Evolutionary conservation across 129 eudicot species (phyloP).

Genomic region (Calendula officinalis): DNA sequence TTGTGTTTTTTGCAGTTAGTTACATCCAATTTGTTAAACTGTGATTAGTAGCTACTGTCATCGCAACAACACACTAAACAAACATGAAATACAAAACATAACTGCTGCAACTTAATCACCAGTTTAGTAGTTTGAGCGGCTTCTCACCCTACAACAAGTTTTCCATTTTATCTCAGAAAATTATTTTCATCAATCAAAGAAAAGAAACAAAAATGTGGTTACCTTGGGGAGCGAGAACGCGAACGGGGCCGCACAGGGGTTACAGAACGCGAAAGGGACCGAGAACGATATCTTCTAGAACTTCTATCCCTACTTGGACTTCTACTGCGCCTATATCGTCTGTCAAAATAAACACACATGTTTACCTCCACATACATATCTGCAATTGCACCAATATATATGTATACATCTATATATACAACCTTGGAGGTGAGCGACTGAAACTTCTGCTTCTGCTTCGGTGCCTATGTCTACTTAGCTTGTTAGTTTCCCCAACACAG

Average conservation of each 20-base stretch:
- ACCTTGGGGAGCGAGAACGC: slow-evolving; percentile 77
- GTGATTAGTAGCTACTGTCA: too few relatives aligned
- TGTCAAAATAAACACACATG: slow-evolving; percentile 23
- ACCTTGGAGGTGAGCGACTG: slow-evolving; percentile 92
- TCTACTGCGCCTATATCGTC: slow-evolving; percentile 72
- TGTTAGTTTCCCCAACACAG: slow-evolving; percentile 66
- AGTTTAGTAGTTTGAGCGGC: slow-evolving; percentile 59
- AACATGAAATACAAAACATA: neutral
- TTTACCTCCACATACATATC: neutral
- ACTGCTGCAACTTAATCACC: slow-evolving; percentile 13
- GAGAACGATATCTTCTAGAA: slow-evolving; percentile 54
- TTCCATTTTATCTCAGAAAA: slow-evolving; percentile 11
- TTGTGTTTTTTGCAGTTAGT: too few relatives aligned
- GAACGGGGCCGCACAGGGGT: slow-evolving; percentile 38
- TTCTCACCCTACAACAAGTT: slow-evolving; percentile 54
- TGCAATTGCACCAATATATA: neutral
- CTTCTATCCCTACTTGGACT: slow-evolving; percentile 77
- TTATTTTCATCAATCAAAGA: slow-evolving; percentile 4
- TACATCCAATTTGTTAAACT: too few relatives aligned
- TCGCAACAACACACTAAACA: neutral
- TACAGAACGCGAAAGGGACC: slow-evolving; percentile 50
- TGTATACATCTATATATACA: slow-evolving; percentile 7
- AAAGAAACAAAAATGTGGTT: neutral
- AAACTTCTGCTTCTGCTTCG: slow-evolving; percentile 84
- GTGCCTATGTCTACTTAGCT: slow-evolving; percentile 56